Base-by-base conservation (phyloP, 2,329 filamentous ascomycete genomes). In the Xylariaceae sp. region DNA sequence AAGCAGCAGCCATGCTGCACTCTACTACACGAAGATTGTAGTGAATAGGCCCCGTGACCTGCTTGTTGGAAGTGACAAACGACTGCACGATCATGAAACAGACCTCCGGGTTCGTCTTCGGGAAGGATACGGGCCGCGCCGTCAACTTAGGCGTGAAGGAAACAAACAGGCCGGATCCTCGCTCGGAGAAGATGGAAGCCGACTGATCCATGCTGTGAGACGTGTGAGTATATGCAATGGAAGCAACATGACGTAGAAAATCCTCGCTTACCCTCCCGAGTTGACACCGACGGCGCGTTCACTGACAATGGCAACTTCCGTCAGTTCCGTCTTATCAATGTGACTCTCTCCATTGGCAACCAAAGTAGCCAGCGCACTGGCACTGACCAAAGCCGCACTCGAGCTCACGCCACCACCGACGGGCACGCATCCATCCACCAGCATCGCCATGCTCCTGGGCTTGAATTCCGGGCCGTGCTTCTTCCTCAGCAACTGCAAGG, bases 21-120 rank as follows among this genome's bases (percentile, higher is more conserved):
- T 99, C 94, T 44, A 97, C 94, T 1, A 99, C 94, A 34, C 94
- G 88, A 23, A 99, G 83, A 74, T 99, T 99, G 80, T 97, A 99
- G 80, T 93, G 91, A 64, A 95, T 87, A 0, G 93, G 93, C 0
- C 88, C 94, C 1, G 93, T 96, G 62, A 93, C 89, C 71, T 94
- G 90, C 77, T 99, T 99, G 79, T 97, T 92, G 4, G 93, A 90
- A 13, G 88, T 88, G 62, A 99, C 89, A 73, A 96, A 96, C 61
- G 89, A 95, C 73, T 99, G 94, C 6, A 92, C 93, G 66, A 97
- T 92, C 64, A 99, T 82, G 74, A 99, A 97, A 66, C 87, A 91
- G 57, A 97, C 82, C 67, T 95, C 90, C 1, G 92, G 90, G 51
- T 85, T 80, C 3, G 92, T 90, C 58, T 85, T 82, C 11, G 93